These are phyloP conservation scores for Neurospora sp. DNA, from an alignment of 495 filamentous ascomycete species.

Conservation along the genomic window DNA sequence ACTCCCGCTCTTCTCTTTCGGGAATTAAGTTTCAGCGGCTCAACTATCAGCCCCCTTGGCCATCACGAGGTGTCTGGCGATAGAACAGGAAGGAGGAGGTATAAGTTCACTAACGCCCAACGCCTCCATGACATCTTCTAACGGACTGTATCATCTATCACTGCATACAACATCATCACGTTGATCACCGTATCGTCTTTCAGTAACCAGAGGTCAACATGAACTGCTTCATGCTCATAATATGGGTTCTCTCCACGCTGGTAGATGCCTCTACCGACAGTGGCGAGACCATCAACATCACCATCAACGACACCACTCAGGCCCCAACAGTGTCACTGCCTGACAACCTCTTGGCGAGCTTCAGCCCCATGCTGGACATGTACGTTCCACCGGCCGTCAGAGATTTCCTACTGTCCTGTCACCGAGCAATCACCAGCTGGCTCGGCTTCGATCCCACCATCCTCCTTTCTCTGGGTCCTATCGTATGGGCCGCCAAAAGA, in stretches of 20 bases:
- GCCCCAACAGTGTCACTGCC: slow-evolving; percentile 4
- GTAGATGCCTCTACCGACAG: not conserved
- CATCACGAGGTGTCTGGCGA: not conserved
- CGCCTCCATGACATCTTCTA: not conserved
- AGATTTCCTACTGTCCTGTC: slow-evolving; percentile 12
- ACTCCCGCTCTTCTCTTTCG: not conserved
- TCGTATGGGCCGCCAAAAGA: slow-evolving; percentile 31
- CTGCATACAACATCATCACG: not conserved
- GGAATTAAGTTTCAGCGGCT: not conserved
- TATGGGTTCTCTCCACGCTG: not conserved
- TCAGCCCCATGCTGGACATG: slow-evolving; percentile 18
- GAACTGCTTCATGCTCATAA: not conserved
- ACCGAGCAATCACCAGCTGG: slow-evolving; percentile 16
- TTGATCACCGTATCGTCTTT: not conserved
- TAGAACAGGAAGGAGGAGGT: not conserved
- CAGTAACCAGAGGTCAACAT: not conserved
- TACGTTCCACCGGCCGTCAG: slow-evolving; percentile 7
- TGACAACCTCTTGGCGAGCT: slow-evolving; percentile 15
- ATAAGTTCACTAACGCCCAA: not conserved
- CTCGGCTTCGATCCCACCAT: slow-evolving; percentile 31
- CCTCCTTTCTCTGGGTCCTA: slow-evolving; percentile 23
- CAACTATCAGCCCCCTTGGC: not conserved
- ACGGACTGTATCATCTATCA: not conserved
- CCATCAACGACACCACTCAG: slow-evolving; percentile 7
- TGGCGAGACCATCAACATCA: slow-evolving; percentile 14